Evolutionary conservation across 257 asterid species (phyloP).

Genomic region (Ehretia macrophylla): DNA sequence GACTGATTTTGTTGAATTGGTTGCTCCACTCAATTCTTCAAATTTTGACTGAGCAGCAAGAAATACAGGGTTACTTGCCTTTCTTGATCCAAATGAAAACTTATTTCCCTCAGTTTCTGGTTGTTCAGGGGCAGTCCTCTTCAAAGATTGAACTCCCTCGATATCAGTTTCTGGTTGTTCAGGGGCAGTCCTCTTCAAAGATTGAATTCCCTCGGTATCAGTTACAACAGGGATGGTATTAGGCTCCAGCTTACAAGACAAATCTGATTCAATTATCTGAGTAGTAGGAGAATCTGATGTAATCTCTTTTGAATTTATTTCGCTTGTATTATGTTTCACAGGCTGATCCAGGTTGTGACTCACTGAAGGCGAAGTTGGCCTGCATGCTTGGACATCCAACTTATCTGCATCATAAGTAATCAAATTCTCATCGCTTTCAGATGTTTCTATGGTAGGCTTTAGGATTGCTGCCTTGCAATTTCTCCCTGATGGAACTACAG

Average conservation of each 20-base stretch:
- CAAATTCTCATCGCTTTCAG: conserved; percentile 31
- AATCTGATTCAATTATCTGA: conserved; percentile 27
- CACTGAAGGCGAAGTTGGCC: conserved; percentile 5
- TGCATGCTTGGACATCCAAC: conserved; percentile 18
- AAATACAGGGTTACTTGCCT: conserved; percentile 78
- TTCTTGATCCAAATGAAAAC: conserved; percentile 36
- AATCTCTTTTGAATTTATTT: conserved; percentile 22
- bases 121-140: conserved; percentile 26
- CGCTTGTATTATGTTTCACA: conserved; percentile 23
- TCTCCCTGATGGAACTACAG: conserved; percentile 15
- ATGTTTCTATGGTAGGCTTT: conserved; percentile 13
- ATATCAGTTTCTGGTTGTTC: conserved; percentile 42
- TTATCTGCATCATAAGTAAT: conserved; percentile 27
- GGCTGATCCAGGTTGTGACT: conserved; percentile 11
- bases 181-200: conserved; percentile 13
- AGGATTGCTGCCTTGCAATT: conserved; percentile 14
- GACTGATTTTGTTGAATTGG: conserved; percentile 35
- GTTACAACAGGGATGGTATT: conserved; percentile 21
- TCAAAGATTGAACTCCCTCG: conserved; percentile 20
- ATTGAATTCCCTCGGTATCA: conserved; percentile 30
- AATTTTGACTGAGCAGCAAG: conserved; percentile 87
- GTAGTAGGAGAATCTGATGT: conserved; percentile 28
- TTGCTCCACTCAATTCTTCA: conserved; percentile 57
- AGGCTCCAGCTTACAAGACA: conserved; percentile 28
- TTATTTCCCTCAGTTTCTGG: conserved; percentile 47